Base-by-base conservation (phyloP, 805 yeast genomes). In the Monosporozyma aerobia region DNA sequence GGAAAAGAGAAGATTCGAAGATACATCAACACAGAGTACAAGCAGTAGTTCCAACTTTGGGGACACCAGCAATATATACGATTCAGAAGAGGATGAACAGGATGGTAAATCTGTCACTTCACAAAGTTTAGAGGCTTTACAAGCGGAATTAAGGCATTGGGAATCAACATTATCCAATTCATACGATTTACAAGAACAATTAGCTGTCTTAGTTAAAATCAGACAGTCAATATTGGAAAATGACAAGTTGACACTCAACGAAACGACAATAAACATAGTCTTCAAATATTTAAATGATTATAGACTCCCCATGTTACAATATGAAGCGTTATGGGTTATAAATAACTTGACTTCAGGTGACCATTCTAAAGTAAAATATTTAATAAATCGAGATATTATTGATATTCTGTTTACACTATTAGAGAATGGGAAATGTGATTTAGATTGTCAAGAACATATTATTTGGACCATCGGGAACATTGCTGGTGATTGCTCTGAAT, bases 401-500 rank as follows among this genome's bases (percentile, higher is more conserved):
- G 97, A 97, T 11, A 73, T 81, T 51, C 88, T 90, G 71, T 95
- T 92, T 44, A 77, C 82, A 56, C 76, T 90, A 59, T 77, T 90
- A 60, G 77, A 80, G 62, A 84, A 9, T 16, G 48, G 33, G 14
- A 30, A 95, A 3, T 79, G 79, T 54, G 87, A 94, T 45, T 73
- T 82, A 56, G 97, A 92, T 64, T 96, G 90, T 53, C 86, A 87
- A 70, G 97, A 90, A 70, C 97, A 90, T 73, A 97, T 97, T 11
- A 90, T 90, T 59, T 92, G 97, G 98, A 97, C 97, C 27, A 76
- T 90, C 60, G 97, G 98, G 71, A 90, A 92, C 69, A 96, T 90
- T 69, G 97, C 97, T 32, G 97, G 97, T 68, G 98, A 92, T 69
- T 87, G 95, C 23, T 78, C 96, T 10, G 73, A 76, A 33, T 88